These are phyloP conservation scores for Penicillium pancosmium DNA, from an alignment of 495 filamentous ascomycete genomes.

Conservation along the genomic window DNA sequence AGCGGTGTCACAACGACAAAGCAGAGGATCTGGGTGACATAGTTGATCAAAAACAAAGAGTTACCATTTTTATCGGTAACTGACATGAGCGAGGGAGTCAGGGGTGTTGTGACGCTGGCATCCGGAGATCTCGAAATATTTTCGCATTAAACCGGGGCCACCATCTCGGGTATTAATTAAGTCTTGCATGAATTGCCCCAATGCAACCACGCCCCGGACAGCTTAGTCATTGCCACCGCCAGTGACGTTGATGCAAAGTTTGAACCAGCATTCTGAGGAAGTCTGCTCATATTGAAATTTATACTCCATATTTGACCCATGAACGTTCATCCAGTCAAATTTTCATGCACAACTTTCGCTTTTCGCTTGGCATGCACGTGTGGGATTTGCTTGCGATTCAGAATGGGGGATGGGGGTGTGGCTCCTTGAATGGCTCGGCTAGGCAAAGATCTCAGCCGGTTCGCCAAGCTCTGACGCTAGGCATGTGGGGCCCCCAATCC, in stretches of 20 bases:
- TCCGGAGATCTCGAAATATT: not conserved
- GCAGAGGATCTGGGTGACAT: slow-evolving; percentile 16
- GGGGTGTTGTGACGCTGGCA: not conserved
- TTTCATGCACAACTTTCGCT: not conserved
- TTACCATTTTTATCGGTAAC: slow-evolving; percentile 6
- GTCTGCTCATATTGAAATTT: not conserved
- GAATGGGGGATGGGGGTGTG: not conserved
- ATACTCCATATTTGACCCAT: not conserved
- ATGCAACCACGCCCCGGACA: not conserved
- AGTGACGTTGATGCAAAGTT: slow-evolving; percentile 4
- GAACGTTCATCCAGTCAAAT: too few species aligned
- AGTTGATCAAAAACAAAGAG: slow-evolving; percentile 4
- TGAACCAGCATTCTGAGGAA: not conserved
- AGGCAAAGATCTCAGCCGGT: slow-evolving; percentile 1
- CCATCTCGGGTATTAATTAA: slow-evolving; percentile 1
- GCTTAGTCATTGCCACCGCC: slow-evolving; percentile 10
- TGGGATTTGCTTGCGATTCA: not conserved
- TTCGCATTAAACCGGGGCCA: slow-evolving; percentile 4
- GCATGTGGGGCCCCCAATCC: not conserved
- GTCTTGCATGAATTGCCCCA: not conserved
- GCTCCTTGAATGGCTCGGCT: not conserved
- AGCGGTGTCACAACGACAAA: slow-evolving; percentile 13
- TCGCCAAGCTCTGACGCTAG: slow-evolving; percentile 1
- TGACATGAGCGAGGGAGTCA: slow-evolving; percentile 1
- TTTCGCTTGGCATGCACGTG: not conserved